These are phyloP conservation scores for Scutellaria barbata DNA, from an alignment of 257 asterid species.

Conservation along the genomic window DNA sequence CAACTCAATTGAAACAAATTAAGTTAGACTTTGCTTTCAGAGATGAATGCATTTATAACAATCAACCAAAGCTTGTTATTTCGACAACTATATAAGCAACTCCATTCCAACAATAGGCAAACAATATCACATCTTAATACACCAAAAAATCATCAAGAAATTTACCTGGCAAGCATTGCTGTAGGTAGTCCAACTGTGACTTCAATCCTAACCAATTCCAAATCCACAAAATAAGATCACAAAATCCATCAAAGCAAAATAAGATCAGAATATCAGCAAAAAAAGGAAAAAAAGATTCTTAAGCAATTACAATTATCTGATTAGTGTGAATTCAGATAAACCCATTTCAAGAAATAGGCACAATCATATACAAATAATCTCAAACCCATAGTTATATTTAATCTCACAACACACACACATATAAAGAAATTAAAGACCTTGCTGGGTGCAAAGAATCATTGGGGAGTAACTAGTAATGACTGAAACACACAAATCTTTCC, in stretches of 20 bases:
- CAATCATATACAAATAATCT: constrained; percentile 28
- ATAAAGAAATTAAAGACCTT: constrained; percentile 51
- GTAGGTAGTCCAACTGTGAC: constrained; percentile 92
- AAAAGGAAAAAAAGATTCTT: constrained; percentile 20
- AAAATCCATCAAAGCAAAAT: constrained; percentile 30
- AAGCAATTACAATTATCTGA: constrained; percentile 36
- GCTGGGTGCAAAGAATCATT: constrained; percentile 91
- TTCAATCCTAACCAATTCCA: constrained; percentile 64
- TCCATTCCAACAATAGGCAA: constrained; percentile 3
- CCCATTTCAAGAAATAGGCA: constrained; percentile 40
- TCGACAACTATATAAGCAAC: background rate
- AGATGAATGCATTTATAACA: background rate
- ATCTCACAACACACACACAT: constrained; percentile 3
- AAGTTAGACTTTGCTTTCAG: constrained; percentile 10
- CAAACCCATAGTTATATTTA: constrained; percentile 28
- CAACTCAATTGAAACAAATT: constrained; percentile 17
- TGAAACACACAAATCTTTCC: constrained; percentile 85
- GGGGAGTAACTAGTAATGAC: constrained; percentile 94
- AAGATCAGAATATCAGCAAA: constrained; percentile 32
- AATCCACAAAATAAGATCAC: constrained; percentile 13
- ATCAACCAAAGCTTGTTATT: background rate
- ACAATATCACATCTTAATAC: background rate
- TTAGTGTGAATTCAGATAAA: constrained; percentile 46
- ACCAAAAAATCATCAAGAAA: constrained; percentile 24
- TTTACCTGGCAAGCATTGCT: constrained; percentile 93